These are phyloP conservation scores for Naumovozyma castellii DNA, from an alignment of 805 yeast species.

Conservation along the genomic window DNA sequence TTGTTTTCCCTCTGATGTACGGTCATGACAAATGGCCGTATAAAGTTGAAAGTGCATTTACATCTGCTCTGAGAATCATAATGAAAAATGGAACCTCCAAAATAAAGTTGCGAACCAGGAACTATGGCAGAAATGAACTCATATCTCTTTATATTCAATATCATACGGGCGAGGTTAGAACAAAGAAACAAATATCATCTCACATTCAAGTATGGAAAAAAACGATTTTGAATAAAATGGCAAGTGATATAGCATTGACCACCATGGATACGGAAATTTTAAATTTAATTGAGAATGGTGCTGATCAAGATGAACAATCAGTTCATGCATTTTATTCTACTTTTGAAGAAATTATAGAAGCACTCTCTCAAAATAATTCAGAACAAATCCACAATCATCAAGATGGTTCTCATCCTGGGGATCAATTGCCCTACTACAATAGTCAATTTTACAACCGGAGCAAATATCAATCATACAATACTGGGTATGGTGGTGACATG, in stretches of 20 bases:
- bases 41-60: conserved; percentile 84
- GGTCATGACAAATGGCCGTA: conserved; percentile 60
- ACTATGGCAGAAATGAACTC: conserved; percentile 92
- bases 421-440: not conserved
- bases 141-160: conserved; percentile 74
- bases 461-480: not conserved
- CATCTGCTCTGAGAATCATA: conserved; percentile 71
- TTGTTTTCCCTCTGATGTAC: conserved; percentile 7
- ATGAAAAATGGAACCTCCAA: conserved; percentile 85
- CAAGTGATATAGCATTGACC: conserved; percentile 17
- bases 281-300: conserved; percentile 27
- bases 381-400: not conserved
- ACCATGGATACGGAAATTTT: conserved; percentile 22
- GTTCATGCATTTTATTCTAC: conserved; percentile 18
- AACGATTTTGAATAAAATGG: conserved; percentile 23
- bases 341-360: conserved; percentile 22
- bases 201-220: conserved; percentile 96
- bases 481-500: not conserved
- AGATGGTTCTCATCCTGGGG: not conserved
- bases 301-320: conserved; percentile 21
- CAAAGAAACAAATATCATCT: conserved; percentile 87
- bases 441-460: too few species aligned
- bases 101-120: conserved; percentile 72
- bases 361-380: not conserved
- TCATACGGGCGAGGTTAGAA: conserved; percentile 70